Base-by-base conservation (phyloP, 176 grass and related monocot genomes). In the Bothriochloa decipiens region DNA sequence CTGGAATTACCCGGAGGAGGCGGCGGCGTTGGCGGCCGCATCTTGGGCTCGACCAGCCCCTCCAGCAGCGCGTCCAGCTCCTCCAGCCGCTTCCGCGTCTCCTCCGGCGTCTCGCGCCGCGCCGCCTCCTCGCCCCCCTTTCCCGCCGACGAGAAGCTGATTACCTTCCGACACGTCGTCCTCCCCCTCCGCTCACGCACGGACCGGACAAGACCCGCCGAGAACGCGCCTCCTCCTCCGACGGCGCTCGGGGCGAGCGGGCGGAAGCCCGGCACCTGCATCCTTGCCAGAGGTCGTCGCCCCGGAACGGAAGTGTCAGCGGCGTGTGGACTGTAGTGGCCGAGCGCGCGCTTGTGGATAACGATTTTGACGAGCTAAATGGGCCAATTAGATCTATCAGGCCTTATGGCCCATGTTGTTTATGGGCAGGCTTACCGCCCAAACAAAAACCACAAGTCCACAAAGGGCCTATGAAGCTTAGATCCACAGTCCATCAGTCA, bases 41-140 rank as follows among this genome's bases (percentile, higher is more conserved):
- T 84, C 79, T 76, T 88, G 29, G 72, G 86, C 60, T 97, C 84
- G n/a, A 86, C 80, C 18, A 97, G 91, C 45, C 78, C 84, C 68
- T 95, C 82, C 35, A 97, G 82, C 85, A 95, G 89, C 80, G 82
- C 62, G 73, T 97, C 95, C 36, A 97, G 95, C 75, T 88, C 76
- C 71, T 62, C 91, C 71, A 97, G 85, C 69, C 90, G 84, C 55
- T 78, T 89, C 45, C 86, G 82, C 10, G 89, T 77, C 82, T 90
- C 84, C 22, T 79, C 84, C 11, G 73, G 11, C 14, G 79, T 33
- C 67, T 86, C 83, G 65, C 72, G 4, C 53, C 45, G 40, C 84
- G 39, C 45, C 45, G 41, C 65, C 26, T 11, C 20, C 25, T 41
- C 76, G 68, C 27, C 55, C 13, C 75, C 81, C 65, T 25, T 73